A percentile compares a stretch with the other conserved stretches of the same genome.
These are phyloP conservation scores for Staphylotrichum tortipilum DNA, from an alignment of 495 filamentous ascomycete genomes.

Conservation along the genomic window DNA sequence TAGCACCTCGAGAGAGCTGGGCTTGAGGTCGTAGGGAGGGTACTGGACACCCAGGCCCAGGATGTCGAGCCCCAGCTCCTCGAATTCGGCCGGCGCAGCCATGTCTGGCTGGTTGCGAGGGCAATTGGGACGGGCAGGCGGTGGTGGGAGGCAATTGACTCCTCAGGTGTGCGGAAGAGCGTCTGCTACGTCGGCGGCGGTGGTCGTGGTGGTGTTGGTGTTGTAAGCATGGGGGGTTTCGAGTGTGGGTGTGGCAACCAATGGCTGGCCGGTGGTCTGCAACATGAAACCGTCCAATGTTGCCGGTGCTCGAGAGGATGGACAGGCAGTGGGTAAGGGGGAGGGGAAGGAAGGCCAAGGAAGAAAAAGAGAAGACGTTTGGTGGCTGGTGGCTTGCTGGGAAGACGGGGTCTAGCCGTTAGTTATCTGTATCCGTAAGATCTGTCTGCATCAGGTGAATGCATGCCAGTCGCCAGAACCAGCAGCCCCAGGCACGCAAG, in stretches of 20 bases:
- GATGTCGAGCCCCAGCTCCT: slow-evolving; percentile 43
- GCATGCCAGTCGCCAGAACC: not conserved
- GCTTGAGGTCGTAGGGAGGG: slow-evolving; percentile 37
- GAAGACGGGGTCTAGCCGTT: too few species aligned
- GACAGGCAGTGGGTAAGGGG: too few species aligned
- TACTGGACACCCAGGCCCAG: slow-evolving; percentile 43
- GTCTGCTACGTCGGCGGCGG: not conserved
- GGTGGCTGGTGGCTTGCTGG: not conserved
- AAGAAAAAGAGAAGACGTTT: not conserved
- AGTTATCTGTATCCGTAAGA: too few species aligned
- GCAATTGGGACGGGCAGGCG: not conserved
- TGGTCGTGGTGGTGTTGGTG: not conserved
- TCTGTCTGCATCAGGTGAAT: too few species aligned
- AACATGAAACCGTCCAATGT: not conserved
- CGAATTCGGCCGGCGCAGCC: slow-evolving; percentile 15
- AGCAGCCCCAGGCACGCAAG: too few species aligned
- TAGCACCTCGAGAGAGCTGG: slow-evolving; percentile 33
- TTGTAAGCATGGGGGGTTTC: not conserved
- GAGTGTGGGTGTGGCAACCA: not conserved
- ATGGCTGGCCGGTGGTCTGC: not conserved
- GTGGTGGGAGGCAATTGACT: slow-evolving; percentile 10
- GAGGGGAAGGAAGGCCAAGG: too few species aligned
- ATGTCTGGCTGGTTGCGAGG: slow-evolving; percentile 7
- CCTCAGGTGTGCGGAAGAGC: not conserved
- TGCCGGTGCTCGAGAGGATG: not conserved